Conservation (phyloP, 192 early-diverging fungal genomes). For the Umbelopsis isabellina region DNA sequence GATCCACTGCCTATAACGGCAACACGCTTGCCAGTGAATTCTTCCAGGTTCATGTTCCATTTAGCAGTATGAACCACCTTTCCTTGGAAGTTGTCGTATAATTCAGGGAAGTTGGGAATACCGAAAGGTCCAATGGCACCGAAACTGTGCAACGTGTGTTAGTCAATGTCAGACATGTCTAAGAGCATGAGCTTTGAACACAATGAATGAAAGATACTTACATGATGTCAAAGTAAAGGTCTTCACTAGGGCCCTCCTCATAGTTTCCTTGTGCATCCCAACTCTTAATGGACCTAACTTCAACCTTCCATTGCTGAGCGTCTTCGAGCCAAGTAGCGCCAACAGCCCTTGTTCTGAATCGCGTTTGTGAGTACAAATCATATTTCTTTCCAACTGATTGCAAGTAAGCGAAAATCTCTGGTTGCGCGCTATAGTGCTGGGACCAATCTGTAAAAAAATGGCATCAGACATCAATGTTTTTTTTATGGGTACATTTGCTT, state of each 20-base stretch:
- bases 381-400: slow-evolving; percentile 39
- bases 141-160: slow-evolving; percentile 28
- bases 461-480: not conserved
- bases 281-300: not conserved
- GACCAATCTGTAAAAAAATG: slow-evolving; percentile 37
- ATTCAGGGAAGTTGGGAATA: slow-evolving; percentile 50
- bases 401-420: slow-evolving; percentile 49
- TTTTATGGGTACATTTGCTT: not conserved
- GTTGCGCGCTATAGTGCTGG: slow-evolving; percentile 34
- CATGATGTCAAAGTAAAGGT: slow-evolving; percentile 36
- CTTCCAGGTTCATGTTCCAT: slow-evolving; percentile 50
- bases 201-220: slow-evolving; percentile 15
- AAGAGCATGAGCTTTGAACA: not conserved
- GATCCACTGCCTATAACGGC: slow-evolving; percentile 54
- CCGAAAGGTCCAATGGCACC: slow-evolving; percentile 53
- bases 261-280: slow-evolving; percentile 24
- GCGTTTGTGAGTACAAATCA: slow-evolving; percentile 41
- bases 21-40: slow-evolving; percentile 49
- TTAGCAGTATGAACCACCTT: slow-evolving; percentile 53
- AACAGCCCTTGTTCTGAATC: slow-evolving; percentile 43
- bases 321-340: slow-evolving; percentile 38
- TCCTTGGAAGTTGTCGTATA: slow-evolving; percentile 55
- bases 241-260: slow-evolving; percentile 21
- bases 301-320: slow-evolving; percentile 42
- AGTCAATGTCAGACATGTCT: not conserved